Evolutionary conservation across 2,329 filamentous ascomycete species (phyloP), one percentile per base, ranked within the genome.

Genomic region (Escovopsis sp.): DNA sequence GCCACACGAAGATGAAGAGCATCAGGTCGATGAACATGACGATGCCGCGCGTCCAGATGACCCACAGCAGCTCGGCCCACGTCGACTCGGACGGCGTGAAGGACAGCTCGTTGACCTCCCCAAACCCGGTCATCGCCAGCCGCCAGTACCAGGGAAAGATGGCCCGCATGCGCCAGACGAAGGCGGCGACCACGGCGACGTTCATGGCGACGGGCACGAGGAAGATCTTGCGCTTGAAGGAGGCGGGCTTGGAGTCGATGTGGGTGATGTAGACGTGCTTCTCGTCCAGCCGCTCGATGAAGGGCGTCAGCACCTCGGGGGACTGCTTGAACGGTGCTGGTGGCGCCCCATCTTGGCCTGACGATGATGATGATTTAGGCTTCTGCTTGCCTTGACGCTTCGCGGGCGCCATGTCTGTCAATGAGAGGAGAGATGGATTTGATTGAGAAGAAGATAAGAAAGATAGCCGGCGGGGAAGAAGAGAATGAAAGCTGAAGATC

Each of bases 181-280:
- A 76, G 29, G 84, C 60, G 2, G 68, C 53, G 8, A 70, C 65
- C 43, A 95, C 77, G 50, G 66, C 61, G 30, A 81, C 43, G 60
- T 95, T 95, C 62, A 94, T 76, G 14, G 78, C 59, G 14, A 86
- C 70, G 13, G 88, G 86, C 1, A 94, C 78, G 38, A 77, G 53
- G 62, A 94, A 95, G 53, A 93, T 81, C 54, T 84, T 82, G 57
- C 75, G 75, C 64, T 95, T 95, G 63, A 88, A 76, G 25, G 70
- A 68, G 15, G 63, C 61, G 0, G 79, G 77, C 47, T 81, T 78
- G 45, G 63, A 65, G 67, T 95, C 88, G 60, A 94, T 68, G 65
- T 94, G 87, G 27, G 81, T 71, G 53, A 95, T 74, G 70, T 95
- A 94, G 57, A 94, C 72, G 59, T 84, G 76, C 43, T 72, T 64